Evolutionary conservation across 371 early-diverging fungal genomes (phyloP).

Genomic region (Apophysomyces sp.): DNA sequence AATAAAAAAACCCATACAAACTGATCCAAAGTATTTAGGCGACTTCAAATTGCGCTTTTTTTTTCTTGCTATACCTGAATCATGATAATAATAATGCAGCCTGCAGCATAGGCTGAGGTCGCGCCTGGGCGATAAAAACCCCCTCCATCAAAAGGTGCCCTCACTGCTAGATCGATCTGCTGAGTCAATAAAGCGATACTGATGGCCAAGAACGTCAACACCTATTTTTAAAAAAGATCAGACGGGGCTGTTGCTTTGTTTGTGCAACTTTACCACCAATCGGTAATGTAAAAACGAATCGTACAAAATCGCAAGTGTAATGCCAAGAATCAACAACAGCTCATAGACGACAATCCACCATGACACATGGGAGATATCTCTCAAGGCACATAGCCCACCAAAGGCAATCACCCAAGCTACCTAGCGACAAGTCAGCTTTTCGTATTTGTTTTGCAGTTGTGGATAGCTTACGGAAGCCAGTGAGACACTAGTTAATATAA

Average conservation of each 20-base stretch:
- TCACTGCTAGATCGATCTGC: slow-evolving; percentile 29
- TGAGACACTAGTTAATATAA: slow-evolving; percentile 28
- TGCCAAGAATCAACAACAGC: slow-evolving; percentile 28
- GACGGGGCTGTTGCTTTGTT: background rate
- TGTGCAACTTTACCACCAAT: slow-evolving; percentile 27
- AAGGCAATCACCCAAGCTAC: slow-evolving; percentile 44
- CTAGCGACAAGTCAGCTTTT: slow-evolving; percentile 9
- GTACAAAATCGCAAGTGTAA: slow-evolving; percentile 17
- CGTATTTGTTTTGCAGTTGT: background rate
- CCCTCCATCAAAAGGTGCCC: background rate
- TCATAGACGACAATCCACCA: slow-evolving; percentile 51
- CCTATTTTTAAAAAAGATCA: slow-evolving; percentile 18
- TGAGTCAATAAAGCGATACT: slow-evolving; percentile 33
- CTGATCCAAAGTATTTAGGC: slow-evolving; percentile 9
- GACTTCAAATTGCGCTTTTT: background rate
- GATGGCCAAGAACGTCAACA: slow-evolving; percentile 39
- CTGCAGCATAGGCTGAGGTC: slow-evolving; percentile 32
- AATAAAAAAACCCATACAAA: slow-evolving; percentile 49
- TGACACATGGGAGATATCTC: slow-evolving; percentile 19
- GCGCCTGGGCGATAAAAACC: slow-evolving; percentile 11
- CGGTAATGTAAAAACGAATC: slow-evolving; percentile 35
- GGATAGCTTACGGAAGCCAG: slow-evolving; percentile 22
- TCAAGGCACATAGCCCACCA: slow-evolving; percentile 33
- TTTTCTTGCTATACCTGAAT: slow-evolving; percentile 30
- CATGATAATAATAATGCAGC: slow-evolving; percentile 43